Evolutionary conservation across 1,284 basidiomycete genomes (phyloP).

Genomic region (Porodaedalea pini): DNA sequence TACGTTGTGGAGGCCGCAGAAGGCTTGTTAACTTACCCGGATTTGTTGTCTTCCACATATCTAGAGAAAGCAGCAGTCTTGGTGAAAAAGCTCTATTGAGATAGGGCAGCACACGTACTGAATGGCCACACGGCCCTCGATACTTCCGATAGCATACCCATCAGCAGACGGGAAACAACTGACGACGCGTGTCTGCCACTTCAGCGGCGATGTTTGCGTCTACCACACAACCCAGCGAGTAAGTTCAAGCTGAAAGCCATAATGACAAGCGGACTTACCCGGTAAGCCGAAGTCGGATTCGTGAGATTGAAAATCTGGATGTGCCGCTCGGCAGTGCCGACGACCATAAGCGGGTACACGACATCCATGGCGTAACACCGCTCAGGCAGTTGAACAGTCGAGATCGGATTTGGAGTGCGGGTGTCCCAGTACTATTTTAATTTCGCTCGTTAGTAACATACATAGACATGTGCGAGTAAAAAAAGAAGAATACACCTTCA

Average conservation of each 20-base stretch:
- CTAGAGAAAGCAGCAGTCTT: slow-evolving; percentile 34
- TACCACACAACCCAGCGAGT: slow-evolving; percentile 29
- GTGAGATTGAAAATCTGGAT: slow-evolving; percentile 86
- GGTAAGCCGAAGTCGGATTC: slow-evolving; percentile 74
- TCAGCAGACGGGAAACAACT: slow-evolving; percentile 80
- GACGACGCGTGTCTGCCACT: slow-evolving; percentile 92
- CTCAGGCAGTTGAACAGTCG: slow-evolving; percentile 79
- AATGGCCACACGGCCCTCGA: slow-evolving; percentile 94
- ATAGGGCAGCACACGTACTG: slow-evolving; percentile 58
- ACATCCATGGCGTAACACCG: slow-evolving; percentile 88
- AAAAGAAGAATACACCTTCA: slow-evolving; percentile 56
- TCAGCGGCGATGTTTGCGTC: slow-evolving; percentile 81
- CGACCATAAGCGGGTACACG: slow-evolving; percentile 83
- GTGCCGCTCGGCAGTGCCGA: slow-evolving; percentile 91
- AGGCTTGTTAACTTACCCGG: slow-evolving; percentile 41
- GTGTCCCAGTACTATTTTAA: slow-evolving; percentile 84
- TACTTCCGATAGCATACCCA: slow-evolving; percentile 90
- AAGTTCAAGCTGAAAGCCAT: slow-evolving; percentile 5
- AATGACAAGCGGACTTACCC: slow-evolving; percentile 44
- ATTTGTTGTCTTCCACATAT: slow-evolving; percentile 79
- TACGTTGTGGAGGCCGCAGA: background rate
- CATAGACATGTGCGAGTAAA: background rate
- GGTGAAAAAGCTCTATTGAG: slow-evolving; percentile 9
- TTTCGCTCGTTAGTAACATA: background rate
- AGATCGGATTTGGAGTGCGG: slow-evolving; percentile 68